Conservation (phyloP, 306 rosid genomes). For the Prinsepia uniflora region DNA sequence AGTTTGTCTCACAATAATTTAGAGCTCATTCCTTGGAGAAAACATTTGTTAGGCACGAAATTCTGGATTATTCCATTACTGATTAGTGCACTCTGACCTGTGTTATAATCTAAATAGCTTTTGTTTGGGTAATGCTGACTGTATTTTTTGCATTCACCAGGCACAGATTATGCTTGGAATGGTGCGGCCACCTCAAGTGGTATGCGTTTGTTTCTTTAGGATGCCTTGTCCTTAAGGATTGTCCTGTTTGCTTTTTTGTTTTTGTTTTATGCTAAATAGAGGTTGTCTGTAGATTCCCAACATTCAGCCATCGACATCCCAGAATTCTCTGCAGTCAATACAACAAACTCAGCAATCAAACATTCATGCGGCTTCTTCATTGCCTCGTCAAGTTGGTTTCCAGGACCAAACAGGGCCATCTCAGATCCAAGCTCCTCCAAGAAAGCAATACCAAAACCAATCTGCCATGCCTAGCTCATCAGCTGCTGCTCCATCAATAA, state of each 20-base stretch:
- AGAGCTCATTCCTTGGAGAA: not conserved
- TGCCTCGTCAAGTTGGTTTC: constrained; percentile 45
- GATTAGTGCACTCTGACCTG: not conserved
- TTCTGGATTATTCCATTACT: not conserved
- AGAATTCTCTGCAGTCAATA: constrained; percentile 53
- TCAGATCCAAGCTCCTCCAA: constrained; percentile 49
- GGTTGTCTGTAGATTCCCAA: constrained; percentile 56
- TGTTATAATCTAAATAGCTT: not conserved
- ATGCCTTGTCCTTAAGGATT: constrained; percentile 15
- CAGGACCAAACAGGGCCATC: constrained; percentile 69
- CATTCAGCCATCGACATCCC: constrained; percentile 57
- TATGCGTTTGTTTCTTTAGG: constrained; percentile 18
- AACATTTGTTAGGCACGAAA: not conserved
- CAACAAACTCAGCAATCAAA: constrained; percentile 48
- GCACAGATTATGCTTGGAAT: constrained; percentile 99
- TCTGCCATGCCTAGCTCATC: constrained; percentile 52
- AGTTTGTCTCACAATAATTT: not conserved
- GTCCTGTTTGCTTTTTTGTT: not conserved
- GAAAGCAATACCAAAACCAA: constrained; percentile 71
- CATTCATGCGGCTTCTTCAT: constrained; percentile 45
- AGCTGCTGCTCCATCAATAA: constrained; percentile 50
- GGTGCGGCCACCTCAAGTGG: constrained; percentile 88
- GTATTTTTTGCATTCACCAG: constrained; percentile 40
- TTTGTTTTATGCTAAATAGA: constrained; percentile 12
- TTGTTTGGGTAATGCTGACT: not conserved